Base-by-base conservation (phyloP, 106 monocot species). In the Chionographis japonica region DNA sequence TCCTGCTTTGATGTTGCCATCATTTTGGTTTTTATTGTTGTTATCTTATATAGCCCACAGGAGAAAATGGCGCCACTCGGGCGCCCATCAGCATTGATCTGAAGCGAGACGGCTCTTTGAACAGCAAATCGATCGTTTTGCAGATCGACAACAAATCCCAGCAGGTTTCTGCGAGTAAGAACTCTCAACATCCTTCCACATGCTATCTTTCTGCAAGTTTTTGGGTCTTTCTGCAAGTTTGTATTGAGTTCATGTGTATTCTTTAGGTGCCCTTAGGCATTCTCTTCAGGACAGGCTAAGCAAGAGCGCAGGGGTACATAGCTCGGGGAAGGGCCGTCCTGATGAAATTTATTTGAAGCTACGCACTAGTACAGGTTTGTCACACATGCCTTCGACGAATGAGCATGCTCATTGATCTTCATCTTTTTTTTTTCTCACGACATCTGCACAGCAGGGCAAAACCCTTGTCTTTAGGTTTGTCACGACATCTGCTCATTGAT, bases 21-120 rank as follows among this genome's bases (percentile, higher is more conserved):
- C 17, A 37, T 68, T 6, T 42, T 17, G 9, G 51, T 10, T 13
- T 53, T 54, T 12, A 6, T 56, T 37, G 55, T 11, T 36, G 8
- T 68, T 9, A 3, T 60, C 65, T 18, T 27, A 20, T 72, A 69
- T 80, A 90, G 90, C 90, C 90, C 0, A 90, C 90, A 0, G 90
- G 90, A 73, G 90, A 90, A 64, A 90, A 90, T 65, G 90, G 90
- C 35, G 86, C 90, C 4, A 90, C 90, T 18, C 66, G 90, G 38
- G 80, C 86, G 49, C 90, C 90, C 0, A 90, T 90, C 12, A 70
- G 65, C 60, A 72, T 90, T 58, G 90, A 90, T 73, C 17, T 90
- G 68, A 68, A 81, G 8, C 59, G 80, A 49, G 90, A 90, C 53
- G 36, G 46, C 3, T 84, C 84, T 2, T 58, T 90, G 35, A 84